Evolutionary conservation across 1,284 basidiomycete species (phyloP).

Genomic region (Trametes polyzona): DNA sequence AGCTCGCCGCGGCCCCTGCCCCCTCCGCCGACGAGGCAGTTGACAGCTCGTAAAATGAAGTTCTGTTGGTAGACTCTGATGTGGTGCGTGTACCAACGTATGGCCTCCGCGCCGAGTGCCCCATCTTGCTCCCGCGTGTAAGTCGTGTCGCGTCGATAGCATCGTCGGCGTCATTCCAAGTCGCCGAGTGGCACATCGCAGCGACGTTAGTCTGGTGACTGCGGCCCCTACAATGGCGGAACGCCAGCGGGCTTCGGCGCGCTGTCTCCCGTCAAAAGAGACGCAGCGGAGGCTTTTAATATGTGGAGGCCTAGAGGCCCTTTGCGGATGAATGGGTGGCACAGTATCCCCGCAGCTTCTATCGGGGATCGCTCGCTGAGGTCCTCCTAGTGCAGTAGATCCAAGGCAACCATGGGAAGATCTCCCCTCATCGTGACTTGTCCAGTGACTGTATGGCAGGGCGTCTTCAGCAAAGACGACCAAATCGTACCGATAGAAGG

Average conservation of each 20-base stretch:
- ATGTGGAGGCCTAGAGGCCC: slow-evolving; percentile 5
- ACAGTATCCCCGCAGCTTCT: slow-evolving; percentile 9
- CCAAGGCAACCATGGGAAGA: not conserved
- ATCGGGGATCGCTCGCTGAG: not conserved
- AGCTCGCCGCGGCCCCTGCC: slow-evolving; percentile 4
- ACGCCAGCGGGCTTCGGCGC: not conserved
- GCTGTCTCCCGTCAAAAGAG: not conserved
- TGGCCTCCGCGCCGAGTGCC: not conserved
- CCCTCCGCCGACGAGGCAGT: slow-evolving; percentile 7
- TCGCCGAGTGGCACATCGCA: slow-evolving; percentile 20
- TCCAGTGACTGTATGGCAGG: not conserved
- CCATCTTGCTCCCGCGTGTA: not conserved
- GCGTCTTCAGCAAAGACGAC: not conserved
- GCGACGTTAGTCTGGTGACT: not conserved
- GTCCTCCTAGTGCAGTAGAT: not conserved
- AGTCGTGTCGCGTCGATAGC: slow-evolving; percentile 3
- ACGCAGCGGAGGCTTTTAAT: slow-evolving; percentile 1
- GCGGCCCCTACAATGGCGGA: not conserved
- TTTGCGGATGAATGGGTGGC: slow-evolving; percentile 15
- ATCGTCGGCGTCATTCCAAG: not conserved
- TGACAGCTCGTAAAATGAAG: slow-evolving; percentile 16
- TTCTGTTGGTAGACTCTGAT: slow-evolving; percentile 22
- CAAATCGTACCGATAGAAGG: slow-evolving; percentile 6
- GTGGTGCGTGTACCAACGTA: slow-evolving; percentile 9
- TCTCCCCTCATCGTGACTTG: not conserved